Evolutionary conservation across 768 basidiomycete genomes (phyloP), one percentile per base, ranked within the genome.

Genomic region (Leccinum rimulosum): DNA sequence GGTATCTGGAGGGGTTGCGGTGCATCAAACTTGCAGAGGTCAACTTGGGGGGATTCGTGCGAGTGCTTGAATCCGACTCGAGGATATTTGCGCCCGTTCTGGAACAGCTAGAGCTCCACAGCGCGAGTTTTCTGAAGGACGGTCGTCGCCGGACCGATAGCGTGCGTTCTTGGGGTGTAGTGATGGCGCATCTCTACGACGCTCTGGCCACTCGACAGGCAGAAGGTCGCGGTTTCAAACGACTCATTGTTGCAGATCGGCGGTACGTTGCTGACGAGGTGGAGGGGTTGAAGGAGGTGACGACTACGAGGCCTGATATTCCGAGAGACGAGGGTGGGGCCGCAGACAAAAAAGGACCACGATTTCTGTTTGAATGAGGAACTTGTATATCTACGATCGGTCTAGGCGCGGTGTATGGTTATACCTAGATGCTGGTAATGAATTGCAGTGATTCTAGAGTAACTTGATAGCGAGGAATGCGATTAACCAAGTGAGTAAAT

Each of bases 401-500:
- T n/a, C 12, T 3, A 7, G n/a, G 4, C 10, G 25, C 25, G 43
- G 35, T 33, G 33, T 59, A 17, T 30, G 22, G 12, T 56, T 3
- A 36, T 38, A 38, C 36, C 36, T 38, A 1, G 36, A 38, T 38
- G 36, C 33, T 25, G 11, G 45, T 22, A 19, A 47, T 47, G 12
- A 45, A 8, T 11, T 45, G 43, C 43, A 19, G 19, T 22, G 8
- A 4, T 40, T n/a, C 38, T n/a, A 40, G 38, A 9, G 36, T 38
- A 40, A 40, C 40, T 40, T 17, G 40, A 48, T 60, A 67, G 56
- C 58, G 54, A 64, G 54, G 52, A 54, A 63, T 60, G 64, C 54
- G 58, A 73, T 73, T 72, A 74, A 69, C 36, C 52, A 33, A 38
- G 63, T 52, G 50, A 61, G 58, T 68, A 31, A 10, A 31, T 25